Base-by-base conservation (phyloP, 306 rosid genomes). In the Astragalus glycyphyllos region DNA sequence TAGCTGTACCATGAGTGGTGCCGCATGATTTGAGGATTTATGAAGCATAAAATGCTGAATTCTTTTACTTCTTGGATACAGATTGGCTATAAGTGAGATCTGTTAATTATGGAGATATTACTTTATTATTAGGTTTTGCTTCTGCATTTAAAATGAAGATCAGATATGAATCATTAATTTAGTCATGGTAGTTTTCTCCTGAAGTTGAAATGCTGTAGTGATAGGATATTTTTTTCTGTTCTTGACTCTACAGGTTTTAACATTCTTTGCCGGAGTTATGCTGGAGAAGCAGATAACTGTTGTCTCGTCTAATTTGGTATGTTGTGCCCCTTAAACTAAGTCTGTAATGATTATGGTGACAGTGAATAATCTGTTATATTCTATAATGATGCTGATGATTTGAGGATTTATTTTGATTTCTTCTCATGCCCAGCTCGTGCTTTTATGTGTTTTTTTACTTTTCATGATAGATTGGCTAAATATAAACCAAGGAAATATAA, bases 281-380 rank as follows among this genome's bases (percentile, higher is more conserved):
- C 75, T 95, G 75, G 99, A 95, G 84, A 91, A 91, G 90, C 96
- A 91, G 63, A 95, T 87, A 64, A 84, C 85, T 66, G 85, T 95
- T 59, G 80, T 88, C 74, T 89, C 95, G 82, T 89, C 96, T 57
- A 91, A 90, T 82, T 83, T 94, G 98, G 98, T 94, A 82, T 47
- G 89, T 68, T 15, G 40, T 67, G 10, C 38, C 42, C 68, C 58
- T 66, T 16, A 42, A 34, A 54, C 70, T 42, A 49, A 34, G 78
- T 69, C 70, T 69, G 35, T 44, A 72, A 60, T 17, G 12, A 45
- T 20, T 65, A 57, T 54, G 29, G 14, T 77, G 49, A 63, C 20
- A 61, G 56, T 37, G 58, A 73, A 56, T 65, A 26, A 7, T 77
- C 26, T 53, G 40, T 65, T 8, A 41, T 38, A 12, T 49, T 50